phyloP scores from a whole-genome alignment of 2,329 filamentous ascomycete species.

The Madurella mycetomatis region DNA sequence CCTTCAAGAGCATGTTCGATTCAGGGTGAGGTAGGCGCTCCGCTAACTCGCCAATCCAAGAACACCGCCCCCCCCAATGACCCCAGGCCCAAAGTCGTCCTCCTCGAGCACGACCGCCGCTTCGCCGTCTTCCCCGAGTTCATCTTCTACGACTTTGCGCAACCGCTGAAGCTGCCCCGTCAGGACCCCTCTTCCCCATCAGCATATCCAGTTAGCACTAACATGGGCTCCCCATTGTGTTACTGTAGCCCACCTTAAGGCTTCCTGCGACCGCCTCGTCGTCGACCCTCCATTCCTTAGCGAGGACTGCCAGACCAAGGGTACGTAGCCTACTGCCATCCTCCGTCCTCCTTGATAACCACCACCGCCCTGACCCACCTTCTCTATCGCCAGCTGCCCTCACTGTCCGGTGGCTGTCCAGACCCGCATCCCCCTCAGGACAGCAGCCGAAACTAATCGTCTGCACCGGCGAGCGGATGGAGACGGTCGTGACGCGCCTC shows the following conservation, averaged over 20 bases:
- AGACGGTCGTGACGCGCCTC: constrained; percentile 57
- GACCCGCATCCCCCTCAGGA: constrained; percentile 28
- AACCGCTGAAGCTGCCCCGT: constrained; percentile 62
- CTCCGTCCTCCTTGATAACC: neutral
- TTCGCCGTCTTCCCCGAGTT: constrained; percentile 73
- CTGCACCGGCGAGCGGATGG: constrained; percentile 77
- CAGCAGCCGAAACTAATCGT: constrained; percentile 48
- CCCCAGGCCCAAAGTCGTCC: constrained; percentile 52
- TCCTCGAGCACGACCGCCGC: constrained; percentile 71
- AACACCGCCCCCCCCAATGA: constrained; percentile 24
- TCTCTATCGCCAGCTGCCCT: constrained; percentile 51
- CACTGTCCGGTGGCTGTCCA: constrained; percentile 69
- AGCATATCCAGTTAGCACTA: neutral
- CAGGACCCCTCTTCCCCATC: constrained; percentile 20
- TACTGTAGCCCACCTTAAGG: constrained; percentile 51
- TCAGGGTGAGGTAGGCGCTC: too few species aligned
- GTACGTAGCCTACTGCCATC: constrained; percentile 34
- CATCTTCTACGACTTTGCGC: constrained; percentile 67
- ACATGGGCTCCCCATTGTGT: neutral
- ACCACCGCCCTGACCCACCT: neutral
- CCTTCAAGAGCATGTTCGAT: too few species aligned
- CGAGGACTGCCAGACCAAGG: constrained; percentile 75
- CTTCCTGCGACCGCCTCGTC: constrained; percentile 63
- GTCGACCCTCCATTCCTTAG: constrained; percentile 76
- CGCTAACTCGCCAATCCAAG: neutral